Conservation (phyloP, 2,329 filamentous ascomycete species). For the Diaporthe citri region DNA sequence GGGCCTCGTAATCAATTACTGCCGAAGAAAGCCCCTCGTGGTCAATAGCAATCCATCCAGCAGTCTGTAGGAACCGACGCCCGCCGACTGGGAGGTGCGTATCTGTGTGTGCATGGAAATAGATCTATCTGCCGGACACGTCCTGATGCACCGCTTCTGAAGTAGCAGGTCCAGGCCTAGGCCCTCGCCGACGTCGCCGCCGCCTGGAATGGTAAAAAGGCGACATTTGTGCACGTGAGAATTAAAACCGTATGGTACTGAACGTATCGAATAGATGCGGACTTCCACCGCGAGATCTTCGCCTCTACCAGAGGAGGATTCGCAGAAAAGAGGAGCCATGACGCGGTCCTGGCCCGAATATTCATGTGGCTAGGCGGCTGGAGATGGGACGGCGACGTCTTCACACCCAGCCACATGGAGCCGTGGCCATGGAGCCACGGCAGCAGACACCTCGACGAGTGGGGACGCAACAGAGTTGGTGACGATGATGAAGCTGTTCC, state of each 20-base stretch:
- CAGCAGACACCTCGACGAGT: neutral
- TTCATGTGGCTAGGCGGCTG: conserved; percentile 17
- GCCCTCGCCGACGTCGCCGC: neutral
- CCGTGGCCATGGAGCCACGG: neutral
- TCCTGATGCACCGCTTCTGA: neutral
- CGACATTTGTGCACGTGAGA: neutral
- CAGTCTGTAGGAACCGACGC: conserved; percentile 3
- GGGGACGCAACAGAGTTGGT: neutral
- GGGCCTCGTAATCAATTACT: conserved; percentile 36
- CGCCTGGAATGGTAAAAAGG: neutral
- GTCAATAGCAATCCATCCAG: neutral
- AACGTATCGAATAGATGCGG: neutral
- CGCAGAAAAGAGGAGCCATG: conserved; percentile 34
- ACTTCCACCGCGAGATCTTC: conserved; percentile 14
- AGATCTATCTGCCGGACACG: conserved; percentile 14
- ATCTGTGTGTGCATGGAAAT: neutral
- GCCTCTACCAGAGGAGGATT: neutral
- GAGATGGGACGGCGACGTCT: conserved; percentile 25
- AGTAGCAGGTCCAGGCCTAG: neutral
- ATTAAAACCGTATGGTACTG: neutral
- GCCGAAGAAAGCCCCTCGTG: conserved; percentile 3
- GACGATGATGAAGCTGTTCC: conserved; percentile 3
- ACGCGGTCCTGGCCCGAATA: conserved; percentile 26
- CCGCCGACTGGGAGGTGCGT: neutral
- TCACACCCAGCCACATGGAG: conserved; percentile 14